These are phyloP conservation scores for Talaromyces adpressus DNA, from an alignment of 495 filamentous ascomycete species.

Conservation along the genomic window DNA sequence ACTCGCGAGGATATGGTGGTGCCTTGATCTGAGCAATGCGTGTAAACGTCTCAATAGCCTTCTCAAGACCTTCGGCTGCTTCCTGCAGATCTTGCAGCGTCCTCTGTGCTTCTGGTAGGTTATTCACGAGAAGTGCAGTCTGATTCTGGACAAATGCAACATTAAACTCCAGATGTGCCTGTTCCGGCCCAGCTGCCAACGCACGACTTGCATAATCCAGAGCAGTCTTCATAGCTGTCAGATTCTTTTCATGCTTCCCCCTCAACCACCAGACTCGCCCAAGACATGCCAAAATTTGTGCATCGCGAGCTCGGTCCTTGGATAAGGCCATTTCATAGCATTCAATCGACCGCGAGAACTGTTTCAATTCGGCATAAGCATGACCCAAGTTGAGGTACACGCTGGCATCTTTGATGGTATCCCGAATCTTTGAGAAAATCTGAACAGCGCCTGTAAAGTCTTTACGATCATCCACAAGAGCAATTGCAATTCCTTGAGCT, in stretches of 20 bases:
- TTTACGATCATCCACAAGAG: constrained; percentile 86
- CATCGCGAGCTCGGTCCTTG: constrained; percentile 73
- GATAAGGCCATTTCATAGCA: constrained; percentile 82
- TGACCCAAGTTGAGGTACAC: constrained; percentile 91
- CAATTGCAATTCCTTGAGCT: constrained; percentile 91
- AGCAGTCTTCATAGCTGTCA: constrained; percentile 75
- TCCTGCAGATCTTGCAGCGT: constrained; percentile 70
- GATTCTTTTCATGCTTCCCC: constrained; percentile 71
- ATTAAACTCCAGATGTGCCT: constrained; percentile 91
- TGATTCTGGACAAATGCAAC: constrained; percentile 96
- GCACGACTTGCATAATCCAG: constrained; percentile 87
- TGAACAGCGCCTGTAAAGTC: constrained; percentile 73
- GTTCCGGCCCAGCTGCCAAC: constrained; percentile 67
- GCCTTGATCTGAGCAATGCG: constrained; percentile 75
- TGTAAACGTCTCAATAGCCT: constrained; percentile 75
- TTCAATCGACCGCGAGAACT: constrained; percentile 85
- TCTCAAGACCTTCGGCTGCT: constrained; percentile 77
- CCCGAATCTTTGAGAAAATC: constrained; percentile 80
- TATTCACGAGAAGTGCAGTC: constrained; percentile 73
- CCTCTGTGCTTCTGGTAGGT: constrained; percentile 64
- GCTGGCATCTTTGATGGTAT: constrained; percentile 78
- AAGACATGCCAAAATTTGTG: constrained; percentile 79
- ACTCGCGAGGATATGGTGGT: constrained; percentile 82
- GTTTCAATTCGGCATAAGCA: constrained; percentile 79
- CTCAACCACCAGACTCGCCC: constrained; percentile 89